Evolutionary conservation across 345 rosid species (phyloP), one percentile per base, ranked within the genome.

Genomic region (Reutealis trisperma): DNA sequence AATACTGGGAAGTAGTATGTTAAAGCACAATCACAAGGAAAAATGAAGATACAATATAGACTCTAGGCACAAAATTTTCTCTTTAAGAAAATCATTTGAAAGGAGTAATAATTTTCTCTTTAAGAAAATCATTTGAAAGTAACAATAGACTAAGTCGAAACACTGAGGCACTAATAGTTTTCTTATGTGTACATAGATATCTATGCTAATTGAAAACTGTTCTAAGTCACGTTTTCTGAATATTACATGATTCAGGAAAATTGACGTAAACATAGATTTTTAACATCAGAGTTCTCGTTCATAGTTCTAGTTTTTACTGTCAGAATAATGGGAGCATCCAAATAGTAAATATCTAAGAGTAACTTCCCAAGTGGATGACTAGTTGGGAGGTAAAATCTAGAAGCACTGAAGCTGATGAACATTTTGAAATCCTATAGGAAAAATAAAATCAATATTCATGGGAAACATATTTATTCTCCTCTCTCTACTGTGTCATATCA

Each of bases 341-440:
- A 44, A 1, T 14, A 6, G 18, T 55, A 18, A 54, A 51, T 30
- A 55, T 18, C 16, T 54, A 47, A 70, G 22, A 70, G 42, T 30
- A 51, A 10, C 59, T 70, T 70, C 22, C 30, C 30, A 21, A 44
- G 54, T 67, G n/a, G 32, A 67, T 67, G 71, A 67, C 54, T 41
- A 44, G 71, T 4, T n/a, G 18, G 30, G 42, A 32, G 12, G 34
- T 16, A 18, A 52, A 60, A 60, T 3, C 3, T 7, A 62, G 13
- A 25, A 62, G 41, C 19, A 62, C 13, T 27, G 19, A 62, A 10
- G 41, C 41, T 25, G 65, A 62, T 25, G 41, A 62, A 25, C 34
- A 11, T 52, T 52, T 52, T 10, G 16, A 27, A 25, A 62, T 12
- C 37, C n/a, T 62, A 19, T 1, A 6, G 15, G 30, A 66, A 66